A percentile compares a stretch with the other conserved stretches of the same genome.
Conservation (phyloP, 176 grass and related monocot genomes). For the Rhynchospora breviuscula region DNA sequence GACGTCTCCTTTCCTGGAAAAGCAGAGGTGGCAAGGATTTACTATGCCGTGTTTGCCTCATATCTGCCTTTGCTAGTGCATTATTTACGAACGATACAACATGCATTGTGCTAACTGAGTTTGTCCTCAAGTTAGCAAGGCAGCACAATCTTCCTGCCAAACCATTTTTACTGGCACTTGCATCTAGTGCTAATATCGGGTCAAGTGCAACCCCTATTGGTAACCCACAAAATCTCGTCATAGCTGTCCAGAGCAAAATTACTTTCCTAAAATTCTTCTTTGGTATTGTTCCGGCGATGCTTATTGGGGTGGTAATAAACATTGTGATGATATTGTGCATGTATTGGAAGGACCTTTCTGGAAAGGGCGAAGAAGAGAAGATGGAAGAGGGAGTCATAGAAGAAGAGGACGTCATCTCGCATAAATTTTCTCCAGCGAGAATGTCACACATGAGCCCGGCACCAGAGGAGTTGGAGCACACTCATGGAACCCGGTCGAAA, state of each 20-base stretch:
- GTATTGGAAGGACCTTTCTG: constrained; percentile 71
- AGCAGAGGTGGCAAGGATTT: constrained; percentile 80
- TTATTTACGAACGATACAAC: constrained; percentile 94
- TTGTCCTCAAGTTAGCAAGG: constrained; percentile 78
- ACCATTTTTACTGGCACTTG: constrained; percentile 79
- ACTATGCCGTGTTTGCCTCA: constrained; percentile 78
- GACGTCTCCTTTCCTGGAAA: constrained; percentile 65
- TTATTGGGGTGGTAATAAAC: constrained; percentile 64
- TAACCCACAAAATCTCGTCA: constrained; percentile 98
- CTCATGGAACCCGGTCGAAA: neutral
- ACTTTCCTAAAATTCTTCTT: constrained; percentile 57
- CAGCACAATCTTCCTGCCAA: constrained; percentile 68
- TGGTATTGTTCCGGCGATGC: constrained; percentile 68
- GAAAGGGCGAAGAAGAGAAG: constrained; percentile 3
- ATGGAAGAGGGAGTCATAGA: constrained; percentile 33
- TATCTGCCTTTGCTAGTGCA: constrained; percentile 79
- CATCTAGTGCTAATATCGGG: constrained; percentile 86
- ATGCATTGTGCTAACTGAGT: constrained; percentile 90
- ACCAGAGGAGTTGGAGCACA: neutral
- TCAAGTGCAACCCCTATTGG: constrained; percentile 87
- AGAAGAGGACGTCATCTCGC: constrained; percentile 39
- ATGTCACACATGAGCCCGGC: constrained; percentile 32
- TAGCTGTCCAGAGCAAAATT: constrained; percentile 83
- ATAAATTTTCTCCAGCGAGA: constrained; percentile 35
- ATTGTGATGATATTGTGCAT: constrained; percentile 55